Evolutionary conservation across 306 rosid genomes (phyloP), one percentile per base, ranked within the genome.

Genomic region (Trifolium repens): DNA sequence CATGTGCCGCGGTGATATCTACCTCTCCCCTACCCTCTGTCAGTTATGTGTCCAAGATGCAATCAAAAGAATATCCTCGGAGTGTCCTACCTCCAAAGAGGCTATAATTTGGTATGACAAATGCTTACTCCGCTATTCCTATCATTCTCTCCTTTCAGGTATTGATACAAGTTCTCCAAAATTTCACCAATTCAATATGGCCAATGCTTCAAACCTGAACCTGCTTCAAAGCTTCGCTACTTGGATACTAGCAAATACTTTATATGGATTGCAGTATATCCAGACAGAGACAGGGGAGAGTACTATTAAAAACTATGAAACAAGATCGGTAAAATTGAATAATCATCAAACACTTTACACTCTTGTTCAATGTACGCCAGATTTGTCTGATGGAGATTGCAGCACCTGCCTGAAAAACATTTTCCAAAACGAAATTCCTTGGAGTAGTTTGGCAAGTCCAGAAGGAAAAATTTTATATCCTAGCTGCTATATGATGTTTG

Each of bases 401-500:
- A 0, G 0, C 4, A 5, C 5, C 0, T 77, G 81, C 52, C 7
- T 69, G 17, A 1, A 9, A 0, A 47, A 42, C 30, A 59, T 77
- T 14, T n/a, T 59, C 22, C 3, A 7, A 14, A 3, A 35, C 1
- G 62, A 46, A 60, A 77, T 67, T 13, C 54, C 37, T 11, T 37
- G 46, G 46, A 32, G 44, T 30, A 14, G 47, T 62, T 32, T 32
- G 22, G 68, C 24, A 62, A 35, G 49, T 35, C 69, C 69, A 37
- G 69, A 16, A 14, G 79, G 79, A 52, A 22, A 43, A 13, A 34
- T 75, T 63, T 2, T 63, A 1, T 75, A 63, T 63, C 70, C 72
- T 4, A 64, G 65, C 54, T 64, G 79, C 72, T 30, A 71, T 8
- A 22, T 13, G 26, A 40, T 75, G 11, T 63, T 75, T 63, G 72